Evolutionary conservation across 2,329 filamentous ascomycete species (phyloP).

Genomic region (Arthrobotrys sphaeroides): DNA sequence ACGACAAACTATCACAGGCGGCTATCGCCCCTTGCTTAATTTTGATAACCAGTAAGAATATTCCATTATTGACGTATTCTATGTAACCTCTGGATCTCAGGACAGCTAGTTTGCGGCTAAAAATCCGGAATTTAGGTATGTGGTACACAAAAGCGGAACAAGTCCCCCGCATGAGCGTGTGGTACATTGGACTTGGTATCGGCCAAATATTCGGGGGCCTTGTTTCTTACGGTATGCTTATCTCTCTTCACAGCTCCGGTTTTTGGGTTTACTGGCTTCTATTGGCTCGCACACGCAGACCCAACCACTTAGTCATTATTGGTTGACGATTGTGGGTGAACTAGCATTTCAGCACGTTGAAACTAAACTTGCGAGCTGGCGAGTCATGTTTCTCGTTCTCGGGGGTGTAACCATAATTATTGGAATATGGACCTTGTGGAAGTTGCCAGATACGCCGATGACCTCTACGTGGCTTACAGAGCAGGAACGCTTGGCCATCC

Average conservation of each 20-base stretch:
- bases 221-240: conserved; percentile 63
- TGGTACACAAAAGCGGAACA: conserved; percentile 65
- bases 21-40: conserved; percentile 70
- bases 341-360: conserved; percentile 66
- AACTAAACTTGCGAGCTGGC: conserved; percentile 62
- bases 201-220: conserved; percentile 67
- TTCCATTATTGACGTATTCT: conserved; percentile 57
- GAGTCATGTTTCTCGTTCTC: conserved; percentile 66
- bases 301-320: neutral
- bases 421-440: conserved; percentile 62
- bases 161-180: conserved; percentile 69
- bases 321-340: conserved; percentile 29
- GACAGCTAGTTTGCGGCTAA: neutral
- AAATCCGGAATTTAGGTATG: conserved; percentile 46
- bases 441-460: conserved; percentile 66
- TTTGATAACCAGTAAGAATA: conserved; percentile 70
- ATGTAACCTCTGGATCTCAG: neutral
- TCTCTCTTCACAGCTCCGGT: neutral
- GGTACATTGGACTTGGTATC: conserved; percentile 70
- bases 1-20: conserved; percentile 60
- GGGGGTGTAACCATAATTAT: conserved; percentile 64
- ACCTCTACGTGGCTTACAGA: conserved; percentile 62
- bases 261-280: neutral
- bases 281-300: neutral
- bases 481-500: conserved; percentile 63